Percentiles rank a stretch among this genome's conserved stretches.
Conservation (phyloP, 1,284 basidiomycete species). For the Leccinum subrobustum region DNA sequence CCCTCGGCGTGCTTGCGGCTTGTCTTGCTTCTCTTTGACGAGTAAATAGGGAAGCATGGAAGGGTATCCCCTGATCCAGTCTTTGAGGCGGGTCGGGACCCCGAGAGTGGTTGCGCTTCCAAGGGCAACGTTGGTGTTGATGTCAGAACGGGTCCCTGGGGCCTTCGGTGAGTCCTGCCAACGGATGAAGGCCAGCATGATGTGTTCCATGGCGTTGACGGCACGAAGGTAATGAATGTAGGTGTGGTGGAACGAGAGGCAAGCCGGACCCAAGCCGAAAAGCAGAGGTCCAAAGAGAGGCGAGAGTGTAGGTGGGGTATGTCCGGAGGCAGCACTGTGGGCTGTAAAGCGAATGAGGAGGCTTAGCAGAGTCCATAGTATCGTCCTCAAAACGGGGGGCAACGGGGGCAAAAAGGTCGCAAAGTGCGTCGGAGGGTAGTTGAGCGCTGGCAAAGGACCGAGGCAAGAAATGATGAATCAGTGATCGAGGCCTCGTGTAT, state of each 20-base stretch:
- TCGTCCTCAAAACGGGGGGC: constrained; percentile 51
- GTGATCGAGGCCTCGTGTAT: constrained; percentile 17
- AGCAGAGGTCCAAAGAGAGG: constrained; percentile 87
- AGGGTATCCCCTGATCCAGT: constrained; percentile 87
- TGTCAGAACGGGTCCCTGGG: constrained; percentile 26
- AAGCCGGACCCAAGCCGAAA: constrained; percentile 71
- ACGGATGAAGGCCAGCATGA: constrained; percentile 82
- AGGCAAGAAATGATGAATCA: constrained; percentile 25
- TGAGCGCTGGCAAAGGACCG: constrained; percentile 39
- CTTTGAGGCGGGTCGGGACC: constrained; percentile 75
- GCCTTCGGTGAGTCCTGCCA: constrained; percentile 61
- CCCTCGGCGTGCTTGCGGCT: constrained; percentile 62
- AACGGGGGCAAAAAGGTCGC: constrained; percentile 56
- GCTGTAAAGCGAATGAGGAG: constrained; percentile 80
- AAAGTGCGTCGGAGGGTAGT: constrained; percentile 72
- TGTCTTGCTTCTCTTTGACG: constrained; percentile 41
- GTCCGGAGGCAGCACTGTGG: constrained; percentile 75
- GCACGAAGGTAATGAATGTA: constrained; percentile 81
- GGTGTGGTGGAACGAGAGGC: constrained; percentile 69
- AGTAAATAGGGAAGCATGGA: constrained; percentile 51
- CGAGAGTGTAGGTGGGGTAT: constrained; percentile 81
- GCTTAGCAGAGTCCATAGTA: constrained; percentile 67
- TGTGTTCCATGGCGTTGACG: constrained; percentile 84
- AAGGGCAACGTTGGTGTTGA: constrained; percentile 35
- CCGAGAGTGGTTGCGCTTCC: constrained; percentile 57